A percentile compares a stretch with the other conserved stretches of the same genome.
phyloP scores from a whole-genome alignment of 2,329 filamentous ascomycete genomes.

The Cercospora zeae-maydis region DNA sequence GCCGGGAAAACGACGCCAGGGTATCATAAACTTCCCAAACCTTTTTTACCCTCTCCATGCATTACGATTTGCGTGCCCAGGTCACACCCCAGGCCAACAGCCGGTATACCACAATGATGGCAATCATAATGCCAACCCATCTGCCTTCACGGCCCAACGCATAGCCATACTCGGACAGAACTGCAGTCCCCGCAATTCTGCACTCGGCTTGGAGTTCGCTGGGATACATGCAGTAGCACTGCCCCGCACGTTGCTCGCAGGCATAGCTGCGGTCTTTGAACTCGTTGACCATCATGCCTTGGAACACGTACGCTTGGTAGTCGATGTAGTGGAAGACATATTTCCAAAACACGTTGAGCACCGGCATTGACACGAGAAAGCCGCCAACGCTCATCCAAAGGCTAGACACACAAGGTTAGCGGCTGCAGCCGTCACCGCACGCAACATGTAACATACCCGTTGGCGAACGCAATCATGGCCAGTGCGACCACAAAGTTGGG shows the following conservation, averaged over 20 bases:
- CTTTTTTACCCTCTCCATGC: neutral
- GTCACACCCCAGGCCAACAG: conserved; percentile 60
- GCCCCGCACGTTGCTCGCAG: conserved; percentile 43
- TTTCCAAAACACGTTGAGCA: conserved; percentile 78
- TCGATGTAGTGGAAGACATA: conserved; percentile 89
- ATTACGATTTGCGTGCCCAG: conserved; percentile 22
- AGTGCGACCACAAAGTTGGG: conserved; percentile 77
- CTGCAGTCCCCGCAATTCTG: conserved; percentile 63
- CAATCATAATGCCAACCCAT: conserved; percentile 70
- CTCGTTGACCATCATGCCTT: conserved; percentile 92
- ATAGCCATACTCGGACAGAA: conserved; percentile 66
- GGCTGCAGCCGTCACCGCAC: neutral
- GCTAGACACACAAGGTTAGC: conserved; percentile 8
- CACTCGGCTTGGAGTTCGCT: conserved; percentile 60
- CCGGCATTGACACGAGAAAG: conserved; percentile 69
- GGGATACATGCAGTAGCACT: conserved; percentile 67
- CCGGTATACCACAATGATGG: conserved; percentile 68
- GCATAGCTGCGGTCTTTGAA: conserved; percentile 62
- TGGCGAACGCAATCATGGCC: conserved; percentile 77
- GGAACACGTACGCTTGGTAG: conserved; percentile 81
- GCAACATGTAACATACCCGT: conserved; percentile 49
- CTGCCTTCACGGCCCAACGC: conserved; percentile 56
- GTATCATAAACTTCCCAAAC: neutral
- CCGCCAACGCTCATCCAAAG: conserved; percentile 86
- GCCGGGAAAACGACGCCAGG: neutral